phyloP scores from a whole-genome alignment of 345 rosid species.

The Lagerstroemia speciosa region DNA sequence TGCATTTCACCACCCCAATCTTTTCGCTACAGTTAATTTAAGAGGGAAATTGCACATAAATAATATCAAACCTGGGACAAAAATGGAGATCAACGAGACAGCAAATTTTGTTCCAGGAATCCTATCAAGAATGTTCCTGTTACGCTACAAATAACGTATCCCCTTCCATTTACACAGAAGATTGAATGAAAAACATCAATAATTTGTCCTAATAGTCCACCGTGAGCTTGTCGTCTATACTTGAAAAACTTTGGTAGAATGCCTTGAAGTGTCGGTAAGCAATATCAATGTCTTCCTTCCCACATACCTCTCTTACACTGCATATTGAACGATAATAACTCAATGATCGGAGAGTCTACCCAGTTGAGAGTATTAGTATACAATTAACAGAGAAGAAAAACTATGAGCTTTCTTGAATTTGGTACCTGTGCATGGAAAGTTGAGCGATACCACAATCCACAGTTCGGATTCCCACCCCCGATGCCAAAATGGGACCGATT shows the following conservation, averaged over 20 bases:
- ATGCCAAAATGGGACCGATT: constrained; percentile 92
- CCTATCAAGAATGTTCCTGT: not conserved
- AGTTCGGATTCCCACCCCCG: constrained; percentile 81
- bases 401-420: not conserved
- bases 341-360: too few relatives aligned
- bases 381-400: too few relatives aligned
- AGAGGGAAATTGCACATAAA: not conserved
- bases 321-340: not conserved
- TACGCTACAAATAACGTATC: not conserved
- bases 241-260: constrained; percentile 60
- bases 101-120: not conserved
- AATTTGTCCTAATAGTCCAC: constrained; percentile 32
- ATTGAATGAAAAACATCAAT: not conserved
- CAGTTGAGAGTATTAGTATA: too few relatives aligned
- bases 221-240: constrained; percentile 51
- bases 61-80: not conserved
- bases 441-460: constrained; percentile 95
- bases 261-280: constrained; percentile 93
- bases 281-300: constrained; percentile 69
- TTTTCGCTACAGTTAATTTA: not conserved
- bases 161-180: not conserved
- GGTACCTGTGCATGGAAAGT: constrained; percentile 94
- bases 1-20: not conserved
- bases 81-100: not conserved
- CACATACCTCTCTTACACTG: constrained; percentile 75